Evolutionary conservation across 2,329 filamentous ascomycete species (phyloP).

Genomic region (Malbranchea cinnamomea): DNA sequence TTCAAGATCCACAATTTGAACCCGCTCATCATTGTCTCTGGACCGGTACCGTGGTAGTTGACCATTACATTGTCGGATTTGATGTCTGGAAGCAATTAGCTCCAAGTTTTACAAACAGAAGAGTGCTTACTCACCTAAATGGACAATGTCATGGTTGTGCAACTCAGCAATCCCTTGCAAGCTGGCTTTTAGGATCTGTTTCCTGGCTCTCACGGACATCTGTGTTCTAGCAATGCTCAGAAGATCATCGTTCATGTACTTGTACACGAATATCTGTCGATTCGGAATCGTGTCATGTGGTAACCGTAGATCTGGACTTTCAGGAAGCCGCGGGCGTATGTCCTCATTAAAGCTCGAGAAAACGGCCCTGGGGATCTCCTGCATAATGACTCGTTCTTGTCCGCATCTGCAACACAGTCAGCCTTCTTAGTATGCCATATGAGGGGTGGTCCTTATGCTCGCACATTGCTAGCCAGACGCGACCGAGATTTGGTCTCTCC

Average conservation of each 20-base stretch:
- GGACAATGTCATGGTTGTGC: constrained; percentile 19
- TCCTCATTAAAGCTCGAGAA: constrained; percentile 12
- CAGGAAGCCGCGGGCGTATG: constrained; percentile 14
- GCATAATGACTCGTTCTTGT: constrained; percentile 13
- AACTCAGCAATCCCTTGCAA: constrained; percentile 23
- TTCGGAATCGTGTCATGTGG: constrained; percentile 29
- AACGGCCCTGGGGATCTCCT: constrained; percentile 15
- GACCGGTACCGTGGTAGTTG: constrained; percentile 15
- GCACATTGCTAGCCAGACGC: constrained; percentile 20
- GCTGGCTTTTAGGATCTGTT: constrained; percentile 30
- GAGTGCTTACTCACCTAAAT: constrained; percentile 13
- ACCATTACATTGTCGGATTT: constrained; percentile 25
- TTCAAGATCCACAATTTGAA: constrained; percentile 18
- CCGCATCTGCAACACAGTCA: constrained; percentile 11
- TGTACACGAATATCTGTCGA: constrained; percentile 31
- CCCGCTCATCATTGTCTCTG: constrained; percentile 11
- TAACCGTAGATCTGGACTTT: constrained; percentile 25
- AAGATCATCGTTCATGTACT: constrained; percentile 29
- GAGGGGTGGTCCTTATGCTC: constrained; percentile 7
- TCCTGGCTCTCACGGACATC: constrained; percentile 23
- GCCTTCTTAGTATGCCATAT: constrained; percentile 4
- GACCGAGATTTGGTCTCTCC: constrained; percentile 18
- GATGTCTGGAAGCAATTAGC: constrained; percentile 16
- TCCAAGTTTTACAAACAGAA: constrained; percentile 1
- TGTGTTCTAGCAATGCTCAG: constrained; percentile 28